Evolutionary conservation across 2,329 filamentous ascomycete species (phyloP).

Genomic region (Arthrobotrys sphaeroides): DNA sequence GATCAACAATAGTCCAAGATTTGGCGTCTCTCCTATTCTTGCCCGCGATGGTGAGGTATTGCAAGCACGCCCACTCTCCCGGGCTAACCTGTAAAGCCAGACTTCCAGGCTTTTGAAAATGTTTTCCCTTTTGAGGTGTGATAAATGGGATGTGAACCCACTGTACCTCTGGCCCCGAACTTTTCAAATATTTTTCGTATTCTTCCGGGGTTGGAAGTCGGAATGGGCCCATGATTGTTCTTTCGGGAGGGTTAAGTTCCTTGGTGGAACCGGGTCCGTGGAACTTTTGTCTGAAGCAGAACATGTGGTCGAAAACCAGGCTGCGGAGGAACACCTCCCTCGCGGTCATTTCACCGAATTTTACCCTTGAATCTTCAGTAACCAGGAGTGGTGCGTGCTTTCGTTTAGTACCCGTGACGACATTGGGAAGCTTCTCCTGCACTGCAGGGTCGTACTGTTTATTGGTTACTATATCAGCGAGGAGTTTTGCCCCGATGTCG

Average conservation of each 20-base stretch:
- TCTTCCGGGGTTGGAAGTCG: conserved; percentile 52
- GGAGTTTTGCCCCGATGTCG: conserved; percentile 73
- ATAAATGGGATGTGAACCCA: conserved; percentile 46
- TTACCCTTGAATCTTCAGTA: conserved; percentile 41
- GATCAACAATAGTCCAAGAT: conserved; percentile 34
- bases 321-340: conserved; percentile 16
- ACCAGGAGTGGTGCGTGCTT: conserved; percentile 62
- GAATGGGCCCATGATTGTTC: conserved; percentile 45
- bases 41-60: conserved; percentile 55
- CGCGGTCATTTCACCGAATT: conserved; percentile 15
- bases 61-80: conserved; percentile 54
- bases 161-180: conserved; percentile 14
- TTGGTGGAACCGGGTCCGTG: neutral
- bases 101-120: conserved; percentile 1
- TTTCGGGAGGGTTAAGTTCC: neutral
- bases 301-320: conserved; percentile 21
- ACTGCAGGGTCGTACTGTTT: conserved; percentile 70
- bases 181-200: conserved; percentile 24
- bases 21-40: conserved; percentile 51
- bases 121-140: conserved; percentile 11
- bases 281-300: conserved; percentile 1
- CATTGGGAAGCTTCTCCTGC: conserved; percentile 63
- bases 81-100: conserved; percentile 52
- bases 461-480: conserved; percentile 72
- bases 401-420: conserved; percentile 62